Conservation (phyloP, 2,329 filamentous ascomycete genomes). For the Trichoderma sp. region DNA sequence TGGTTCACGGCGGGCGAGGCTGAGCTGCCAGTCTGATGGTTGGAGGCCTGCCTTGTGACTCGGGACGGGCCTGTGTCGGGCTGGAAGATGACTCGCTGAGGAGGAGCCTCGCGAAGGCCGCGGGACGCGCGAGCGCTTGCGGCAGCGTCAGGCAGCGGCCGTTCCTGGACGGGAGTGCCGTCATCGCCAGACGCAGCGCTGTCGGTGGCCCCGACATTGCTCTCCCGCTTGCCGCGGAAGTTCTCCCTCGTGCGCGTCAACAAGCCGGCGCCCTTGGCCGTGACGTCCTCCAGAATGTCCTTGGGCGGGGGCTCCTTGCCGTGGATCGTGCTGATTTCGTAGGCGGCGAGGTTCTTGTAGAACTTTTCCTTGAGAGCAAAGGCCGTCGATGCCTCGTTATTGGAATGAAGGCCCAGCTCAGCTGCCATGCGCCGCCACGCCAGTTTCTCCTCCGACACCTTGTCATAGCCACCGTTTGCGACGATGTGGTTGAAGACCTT, state of each 20-base stretch:
- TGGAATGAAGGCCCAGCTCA: constrained; percentile 72
- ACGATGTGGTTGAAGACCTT: constrained; percentile 79
- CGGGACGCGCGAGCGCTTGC: constrained; percentile 62
- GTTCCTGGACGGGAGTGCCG: constrained; percentile 59
- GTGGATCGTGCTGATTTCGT: constrained; percentile 78
- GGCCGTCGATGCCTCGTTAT: constrained; percentile 78
- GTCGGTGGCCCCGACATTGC: constrained; percentile 56
- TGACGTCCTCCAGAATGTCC: constrained; percentile 84
- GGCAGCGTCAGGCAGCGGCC: constrained; percentile 53
- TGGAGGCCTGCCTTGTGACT: constrained; percentile 60
- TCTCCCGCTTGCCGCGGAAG: constrained; percentile 57
- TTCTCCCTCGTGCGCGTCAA: constrained; percentile 78
- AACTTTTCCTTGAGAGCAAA: constrained; percentile 86
- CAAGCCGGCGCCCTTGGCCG: constrained; percentile 81
- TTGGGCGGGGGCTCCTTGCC: constrained; percentile 81
- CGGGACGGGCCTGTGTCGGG: constrained; percentile 71
- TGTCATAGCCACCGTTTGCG: constrained; percentile 81
- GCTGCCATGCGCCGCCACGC: constrained; percentile 80
- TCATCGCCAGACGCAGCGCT: constrained; percentile 63
- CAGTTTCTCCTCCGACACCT: constrained; percentile 79
- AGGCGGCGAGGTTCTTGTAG: constrained; percentile 86
- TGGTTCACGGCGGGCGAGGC: constrained; percentile 37
- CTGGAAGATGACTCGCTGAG: constrained; percentile 82
- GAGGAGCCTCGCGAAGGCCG: constrained; percentile 77
- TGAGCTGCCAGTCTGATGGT: constrained; percentile 42